These are phyloP conservation scores for Solanum neorickii DNA, from an alignment of 257 asterid species.

Conservation along the genomic window DNA sequence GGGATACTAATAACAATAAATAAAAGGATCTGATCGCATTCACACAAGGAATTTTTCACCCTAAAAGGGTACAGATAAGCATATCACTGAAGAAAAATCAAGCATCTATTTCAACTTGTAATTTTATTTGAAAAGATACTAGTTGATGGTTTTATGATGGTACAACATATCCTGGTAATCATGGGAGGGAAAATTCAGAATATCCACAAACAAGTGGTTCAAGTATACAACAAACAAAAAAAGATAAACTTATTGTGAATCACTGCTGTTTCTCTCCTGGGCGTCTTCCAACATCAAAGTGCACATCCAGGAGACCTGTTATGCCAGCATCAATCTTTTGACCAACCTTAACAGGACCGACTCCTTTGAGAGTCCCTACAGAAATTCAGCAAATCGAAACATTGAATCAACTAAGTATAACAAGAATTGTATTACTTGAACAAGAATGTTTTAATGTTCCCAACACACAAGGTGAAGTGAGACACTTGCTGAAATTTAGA, in stretches of 20 bases:
- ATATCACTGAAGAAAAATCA: not conserved
- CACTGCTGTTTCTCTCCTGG: slow-evolving; percentile 10
- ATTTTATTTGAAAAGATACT: not conserved
- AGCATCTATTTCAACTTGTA: not conserved
- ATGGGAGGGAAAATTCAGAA: not conserved
- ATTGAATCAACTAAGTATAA: not conserved
- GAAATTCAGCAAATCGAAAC: not conserved
- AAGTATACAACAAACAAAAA: not conserved
- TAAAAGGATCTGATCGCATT: not conserved
- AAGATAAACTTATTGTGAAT: not conserved
- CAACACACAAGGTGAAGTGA: not conserved
- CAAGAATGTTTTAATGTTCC: not conserved
- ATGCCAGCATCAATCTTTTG: slow-evolving; percentile 88
- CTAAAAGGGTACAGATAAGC: not conserved
- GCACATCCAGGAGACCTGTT: slow-evolving; percentile 64
- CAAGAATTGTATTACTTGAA: not conserved
- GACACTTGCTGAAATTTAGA: not conserved
- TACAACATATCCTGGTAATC: not conserved
- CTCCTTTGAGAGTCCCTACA: slow-evolving; percentile 91
- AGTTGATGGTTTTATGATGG: not conserved
- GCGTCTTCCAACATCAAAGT: slow-evolving; percentile 65
- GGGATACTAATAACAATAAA: not conserved
- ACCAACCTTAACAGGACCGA: slow-evolving; percentile 79
- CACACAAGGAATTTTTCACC: not conserved
- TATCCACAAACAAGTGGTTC: not conserved